Percentiles rank a stretch among this genome's conserved stretches.
Conservation (phyloP, 192 early-diverging fungal genomes). For the Thoreauomyces humboldtii region DNA sequence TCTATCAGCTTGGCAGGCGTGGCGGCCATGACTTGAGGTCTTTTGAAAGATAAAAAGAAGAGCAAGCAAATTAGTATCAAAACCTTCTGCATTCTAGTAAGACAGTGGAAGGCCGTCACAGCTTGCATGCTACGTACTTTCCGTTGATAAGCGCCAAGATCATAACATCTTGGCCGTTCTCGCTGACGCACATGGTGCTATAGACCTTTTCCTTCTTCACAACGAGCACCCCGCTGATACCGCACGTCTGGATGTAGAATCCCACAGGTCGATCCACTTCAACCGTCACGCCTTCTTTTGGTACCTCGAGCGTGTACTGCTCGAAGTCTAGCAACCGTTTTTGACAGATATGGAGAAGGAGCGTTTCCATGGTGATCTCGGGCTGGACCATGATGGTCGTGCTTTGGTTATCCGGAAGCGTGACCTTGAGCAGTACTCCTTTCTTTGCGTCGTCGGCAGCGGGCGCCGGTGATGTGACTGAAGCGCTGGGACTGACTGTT, state of each 20-base stretch:
- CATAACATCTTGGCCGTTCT: conserved; percentile 51
- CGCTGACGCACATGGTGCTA: conserved; percentile 43
- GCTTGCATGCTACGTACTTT: conserved; percentile 40
- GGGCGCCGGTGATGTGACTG: background rate
- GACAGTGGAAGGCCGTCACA: too few relatives aligned
- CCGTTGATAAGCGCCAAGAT: conserved; percentile 41
- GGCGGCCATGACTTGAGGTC: conserved; percentile 51
- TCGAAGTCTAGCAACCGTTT: conserved; percentile 40
- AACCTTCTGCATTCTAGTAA: background rate
- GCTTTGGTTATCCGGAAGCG: conserved; percentile 31
- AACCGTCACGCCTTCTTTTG: conserved; percentile 25
- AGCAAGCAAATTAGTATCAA: background rate
- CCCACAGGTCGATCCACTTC: conserved; percentile 50
- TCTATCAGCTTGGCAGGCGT: conserved; percentile 53
- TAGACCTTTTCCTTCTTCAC: conserved; percentile 51
- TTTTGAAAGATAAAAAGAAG: conserved; percentile 11
- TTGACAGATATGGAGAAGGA: conserved; percentile 43
- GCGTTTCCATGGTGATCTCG: conserved; percentile 41
- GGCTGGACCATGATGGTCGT: conserved; percentile 35
- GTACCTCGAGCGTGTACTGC: conserved; percentile 35
- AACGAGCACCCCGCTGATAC: conserved; percentile 38
- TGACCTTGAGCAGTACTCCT: conserved; percentile 28
- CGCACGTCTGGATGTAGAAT: conserved; percentile 30
- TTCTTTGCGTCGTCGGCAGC: conserved; percentile 18
- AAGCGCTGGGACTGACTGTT: too few relatives aligned